phyloP scores from a whole-genome alignment of 2,329 filamentous ascomycete genomes.

The Fusarium buxicola region DNA sequence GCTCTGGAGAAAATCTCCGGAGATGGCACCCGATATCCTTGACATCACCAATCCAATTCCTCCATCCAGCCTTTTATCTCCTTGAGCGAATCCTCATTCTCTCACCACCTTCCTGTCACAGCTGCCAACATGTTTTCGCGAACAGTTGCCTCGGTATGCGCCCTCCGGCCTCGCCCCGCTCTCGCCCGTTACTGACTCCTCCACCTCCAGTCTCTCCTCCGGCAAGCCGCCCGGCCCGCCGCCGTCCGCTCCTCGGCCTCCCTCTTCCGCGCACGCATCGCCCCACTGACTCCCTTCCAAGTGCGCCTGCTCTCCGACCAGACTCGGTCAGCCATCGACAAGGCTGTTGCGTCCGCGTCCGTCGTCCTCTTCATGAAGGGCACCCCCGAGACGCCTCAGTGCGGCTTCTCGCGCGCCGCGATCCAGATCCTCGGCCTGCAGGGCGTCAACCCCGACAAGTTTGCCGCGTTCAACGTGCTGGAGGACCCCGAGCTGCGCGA shows the following conservation, averaged over 20 bases:
- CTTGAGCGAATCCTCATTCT: constrained; percentile 8
- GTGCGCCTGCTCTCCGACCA: constrained; percentile 82
- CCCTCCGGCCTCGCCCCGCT: neutral
- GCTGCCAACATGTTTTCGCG: constrained; percentile 43
- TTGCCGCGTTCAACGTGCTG: constrained; percentile 97
- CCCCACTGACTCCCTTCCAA: constrained; percentile 52
- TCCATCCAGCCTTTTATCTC: constrained; percentile 14
- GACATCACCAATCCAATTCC: constrained; percentile 43
- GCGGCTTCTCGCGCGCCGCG: constrained; percentile 93
- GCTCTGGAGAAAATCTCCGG: constrained; percentile 28
- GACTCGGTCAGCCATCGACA: constrained; percentile 86
- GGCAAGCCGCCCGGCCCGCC: constrained; percentile 54
- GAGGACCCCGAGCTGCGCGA: constrained; percentile 88
- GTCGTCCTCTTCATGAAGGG: constrained; percentile 99
- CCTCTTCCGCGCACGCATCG: constrained; percentile 42
- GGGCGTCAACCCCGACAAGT: constrained; percentile 94
- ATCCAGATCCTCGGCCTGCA: constrained; percentile 96
- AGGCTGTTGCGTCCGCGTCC: constrained; percentile 86
- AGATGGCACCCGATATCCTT: constrained; percentile 38
- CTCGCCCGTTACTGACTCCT: constrained; percentile 14
- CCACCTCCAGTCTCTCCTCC: constrained; percentile 48
- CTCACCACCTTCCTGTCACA: constrained; percentile 30
- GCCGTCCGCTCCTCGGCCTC: constrained; percentile 42
- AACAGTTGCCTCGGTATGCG: constrained; percentile 43
- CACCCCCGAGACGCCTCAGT: constrained; percentile 94